Percentiles rank a stretch among this genome's conserved stretches.
These are phyloP conservation scores for Termitomyces sp. DNA, from an alignment of 768 basidiomycete species.

Conservation along the genomic window DNA sequence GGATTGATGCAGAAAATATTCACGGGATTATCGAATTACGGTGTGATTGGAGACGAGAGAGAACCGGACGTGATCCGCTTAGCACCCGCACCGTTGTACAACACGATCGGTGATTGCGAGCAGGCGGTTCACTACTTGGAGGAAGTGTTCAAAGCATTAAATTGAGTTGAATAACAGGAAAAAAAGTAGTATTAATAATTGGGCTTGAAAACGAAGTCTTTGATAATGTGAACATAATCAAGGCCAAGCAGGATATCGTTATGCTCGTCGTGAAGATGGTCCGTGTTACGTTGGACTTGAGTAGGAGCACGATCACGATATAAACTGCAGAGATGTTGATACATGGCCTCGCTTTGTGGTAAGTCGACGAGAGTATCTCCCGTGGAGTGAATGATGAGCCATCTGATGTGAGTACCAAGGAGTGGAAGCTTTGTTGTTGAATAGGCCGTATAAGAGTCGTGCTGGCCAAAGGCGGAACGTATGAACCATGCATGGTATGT, in stretches of 20 bases:
- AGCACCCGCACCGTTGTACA: conserved; percentile 85
- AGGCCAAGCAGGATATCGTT: conserved; percentile 40
- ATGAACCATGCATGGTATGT: conserved; percentile 69
- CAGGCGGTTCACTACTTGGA: conserved; percentile 63
- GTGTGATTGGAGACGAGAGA: conserved; percentile 91
- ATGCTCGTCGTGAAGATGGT: conserved; percentile 47
- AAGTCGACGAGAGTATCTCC: conserved; percentile 66
- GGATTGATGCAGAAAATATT: conserved; percentile 70
- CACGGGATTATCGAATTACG: conserved; percentile 51
- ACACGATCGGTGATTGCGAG: conserved; percentile 72
- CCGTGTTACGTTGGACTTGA: conserved; percentile 25
- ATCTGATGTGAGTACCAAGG: conserved; percentile 36
- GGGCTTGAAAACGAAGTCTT: conserved; percentile 28
- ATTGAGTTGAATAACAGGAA: neutral
- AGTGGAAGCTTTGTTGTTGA: conserved; percentile 38
- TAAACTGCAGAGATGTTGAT: conserved; percentile 41
- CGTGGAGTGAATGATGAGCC: conserved; percentile 73
- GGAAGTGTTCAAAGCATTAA: conserved; percentile 35
- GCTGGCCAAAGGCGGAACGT: conserved; percentile 51
- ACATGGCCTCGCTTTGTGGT: conserved; percentile 57
- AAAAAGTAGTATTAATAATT: neutral
- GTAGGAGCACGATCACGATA: conserved; percentile 20
- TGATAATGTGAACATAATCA: conserved; percentile 41
- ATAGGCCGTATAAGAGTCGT: conserved; percentile 40
- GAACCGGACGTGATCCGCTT: conserved; percentile 89